Conservation (phyloP, 768 basidiomycete genomes). For the Rhodotorula diobovata region DNA sequence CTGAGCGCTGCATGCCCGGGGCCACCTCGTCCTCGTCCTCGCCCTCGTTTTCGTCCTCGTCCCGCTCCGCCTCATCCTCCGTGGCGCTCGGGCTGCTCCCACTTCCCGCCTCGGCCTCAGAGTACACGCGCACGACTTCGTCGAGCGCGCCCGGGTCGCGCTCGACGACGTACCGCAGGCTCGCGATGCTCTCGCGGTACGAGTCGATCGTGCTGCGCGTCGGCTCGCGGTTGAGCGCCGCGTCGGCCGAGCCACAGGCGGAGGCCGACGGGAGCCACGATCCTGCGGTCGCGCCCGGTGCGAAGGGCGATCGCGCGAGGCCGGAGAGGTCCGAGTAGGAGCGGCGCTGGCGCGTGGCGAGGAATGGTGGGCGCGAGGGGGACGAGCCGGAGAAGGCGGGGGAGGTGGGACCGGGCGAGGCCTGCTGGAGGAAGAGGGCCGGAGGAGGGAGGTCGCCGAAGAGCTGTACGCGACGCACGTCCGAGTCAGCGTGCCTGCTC, state of each 20-base stretch:
- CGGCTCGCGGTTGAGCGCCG: neutral
- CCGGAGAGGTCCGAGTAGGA: conserved; percentile 11
- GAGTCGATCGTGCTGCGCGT: conserved; percentile 3
- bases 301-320: neutral
- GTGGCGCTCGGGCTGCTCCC: neutral
- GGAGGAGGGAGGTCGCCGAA: conserved; percentile 32
- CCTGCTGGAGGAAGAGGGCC: conserved; percentile 12
- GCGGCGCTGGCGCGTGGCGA: conserved; percentile 4
- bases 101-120: neutral
- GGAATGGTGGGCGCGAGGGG: neutral
- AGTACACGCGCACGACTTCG: conserved; percentile 20
- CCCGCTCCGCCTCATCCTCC: neutral
- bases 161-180: conserved; percentile 25
- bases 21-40: neutral
- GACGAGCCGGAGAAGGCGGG: neutral
- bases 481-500: neutral
- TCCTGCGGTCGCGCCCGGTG: neutral
- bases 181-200: conserved; percentile 26
- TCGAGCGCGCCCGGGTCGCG: conserved; percentile 27
- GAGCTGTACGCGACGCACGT: conserved; percentile 6
- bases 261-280: neutral
- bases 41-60: neutral
- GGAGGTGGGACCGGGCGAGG: neutral
- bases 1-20: neutral
- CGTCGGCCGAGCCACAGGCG: too few relatives aligned